Evolutionary conservation across 2,329 filamentous ascomycete genomes (phyloP).

Genomic region (Aspergillus uvarum): DNA sequence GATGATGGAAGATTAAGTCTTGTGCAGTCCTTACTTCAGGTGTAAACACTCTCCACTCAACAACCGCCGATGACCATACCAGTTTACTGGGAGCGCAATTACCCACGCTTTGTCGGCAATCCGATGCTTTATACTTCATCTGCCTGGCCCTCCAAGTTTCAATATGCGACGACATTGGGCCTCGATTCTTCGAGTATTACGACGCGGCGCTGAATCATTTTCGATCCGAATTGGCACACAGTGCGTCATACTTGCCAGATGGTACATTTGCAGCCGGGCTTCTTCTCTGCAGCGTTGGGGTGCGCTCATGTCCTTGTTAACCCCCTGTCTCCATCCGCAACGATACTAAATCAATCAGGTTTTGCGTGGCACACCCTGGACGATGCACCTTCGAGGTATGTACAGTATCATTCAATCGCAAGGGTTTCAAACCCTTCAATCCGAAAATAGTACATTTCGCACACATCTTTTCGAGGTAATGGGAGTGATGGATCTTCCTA

Average conservation of each 20-base stretch:
- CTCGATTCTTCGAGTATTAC: constrained; percentile 30
- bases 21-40: constrained; percentile 26
- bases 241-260: constrained; percentile 23
- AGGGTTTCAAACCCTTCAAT: constrained; percentile 7
- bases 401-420: constrained; percentile 29
- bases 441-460: constrained; percentile 17
- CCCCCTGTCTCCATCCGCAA: background rate
- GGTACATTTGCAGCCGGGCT: constrained; percentile 31
- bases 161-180: constrained; percentile 13
- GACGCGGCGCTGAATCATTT: constrained; percentile 28
- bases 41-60: constrained; percentile 31
- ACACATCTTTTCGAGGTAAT: constrained; percentile 32
- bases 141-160: constrained; percentile 32
- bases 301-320: constrained; percentile 16
- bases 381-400: constrained; percentile 34
- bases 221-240: constrained; percentile 27
- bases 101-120: constrained; percentile 25
- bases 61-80: constrained; percentile 18
- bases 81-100: constrained; percentile 22
- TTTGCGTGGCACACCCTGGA: constrained; percentile 32
- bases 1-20: background rate
- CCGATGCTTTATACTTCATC: constrained; percentile 28
- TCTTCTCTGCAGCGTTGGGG: constrained; percentile 33
- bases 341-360: constrained; percentile 16
- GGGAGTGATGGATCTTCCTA: constrained; percentile 33